Base-by-base conservation (phyloP, 805 yeast genomes). In the Pichia kluyveri region DNA sequence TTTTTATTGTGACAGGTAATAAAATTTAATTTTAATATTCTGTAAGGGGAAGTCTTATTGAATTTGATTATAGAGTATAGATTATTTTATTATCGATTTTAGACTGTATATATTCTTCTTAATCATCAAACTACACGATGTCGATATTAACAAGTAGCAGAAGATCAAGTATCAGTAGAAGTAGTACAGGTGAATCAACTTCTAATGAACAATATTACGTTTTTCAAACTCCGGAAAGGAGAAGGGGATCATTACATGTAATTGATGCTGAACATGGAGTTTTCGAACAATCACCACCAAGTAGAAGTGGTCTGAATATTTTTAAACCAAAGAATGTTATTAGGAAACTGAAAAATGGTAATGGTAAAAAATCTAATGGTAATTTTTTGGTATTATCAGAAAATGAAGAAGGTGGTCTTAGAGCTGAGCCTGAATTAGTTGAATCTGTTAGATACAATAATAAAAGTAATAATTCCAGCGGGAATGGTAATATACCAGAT, bases 241-340 rank as follows among this genome's bases (percentile, higher is more conserved):
- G 40, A 18, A 41, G 43, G 27, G 38, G 41, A 9, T 42, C 53
- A 12, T 19, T 53, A 14, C 45, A 46, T 38, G 51, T 51, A 8
- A 17, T 49, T 32, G 53, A 51, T 40, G 51, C 50, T 9, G 54
- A 51, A 44, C 38, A 42, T 40, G 53, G 51, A 2, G 49, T 49
- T 5, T 53, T 53, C 34, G 56, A 51, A 38, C 44, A 15, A 14
- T 34, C 37, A 12, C 17, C 37, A 10, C 37, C 9, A 14, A 34
- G 17, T 18, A 43, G 36, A 37, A 44, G 23, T 15, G 48, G 9
- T 10, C 38, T 19, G n/a, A 36, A 38, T 19, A 40, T 38, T 8
- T 18, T 48, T 4, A 44, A 23, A 19, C 47, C 47, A n/a, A 43
- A 31, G 4, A 17, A 42, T 27, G 23, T 43, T 7, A 11, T 43